These are phyloP conservation scores for Myxozyma vanderwaltii DNA, from an alignment of 805 yeast species.

Conservation along the genomic window DNA sequence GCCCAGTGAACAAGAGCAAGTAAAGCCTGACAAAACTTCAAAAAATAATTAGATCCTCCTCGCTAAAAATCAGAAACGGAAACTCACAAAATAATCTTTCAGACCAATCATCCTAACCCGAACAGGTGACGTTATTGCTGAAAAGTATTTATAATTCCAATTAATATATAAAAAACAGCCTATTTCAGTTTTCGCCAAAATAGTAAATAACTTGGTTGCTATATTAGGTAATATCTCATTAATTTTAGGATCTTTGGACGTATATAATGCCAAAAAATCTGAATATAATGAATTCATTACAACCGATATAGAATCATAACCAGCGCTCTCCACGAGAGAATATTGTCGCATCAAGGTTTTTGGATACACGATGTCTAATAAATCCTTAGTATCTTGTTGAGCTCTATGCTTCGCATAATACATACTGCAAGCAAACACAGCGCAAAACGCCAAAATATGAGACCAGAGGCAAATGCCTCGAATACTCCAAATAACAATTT, in stretches of 20 bases:
- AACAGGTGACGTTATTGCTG: slow-evolving; percentile 6
- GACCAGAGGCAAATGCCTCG: slow-evolving; percentile 11
- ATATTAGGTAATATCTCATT: background rate
- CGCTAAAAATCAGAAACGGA: background rate
- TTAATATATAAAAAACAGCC: slow-evolving; percentile 12
- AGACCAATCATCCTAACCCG: slow-evolving; percentile 13
- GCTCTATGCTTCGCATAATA: background rate
- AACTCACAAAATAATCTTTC: slow-evolving; percentile 16
- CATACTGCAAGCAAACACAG: slow-evolving; percentile 11
- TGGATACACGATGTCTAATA: slow-evolving; percentile 7
- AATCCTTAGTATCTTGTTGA: background rate
- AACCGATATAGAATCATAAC: background rate
- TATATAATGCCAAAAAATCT: background rate
- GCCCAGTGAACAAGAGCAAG: slow-evolving; percentile 3
- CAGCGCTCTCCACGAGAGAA: background rate
- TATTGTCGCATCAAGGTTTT: background rate
- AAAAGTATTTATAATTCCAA: slow-evolving; percentile 21
- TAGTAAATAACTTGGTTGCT: background rate
- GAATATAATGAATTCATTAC: background rate
- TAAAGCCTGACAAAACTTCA: too few relatives aligned
- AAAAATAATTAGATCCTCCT: too few relatives aligned
- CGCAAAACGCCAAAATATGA: background rate
- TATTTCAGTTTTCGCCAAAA: slow-evolving; percentile 2
- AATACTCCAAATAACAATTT: slow-evolving; percentile 16
- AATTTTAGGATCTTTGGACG: background rate